Percentiles rank a stretch among this genome's conserved stretches.
phyloP scores from a whole-genome alignment of 208 protist species.

The Leishmania arabica region DNA sequence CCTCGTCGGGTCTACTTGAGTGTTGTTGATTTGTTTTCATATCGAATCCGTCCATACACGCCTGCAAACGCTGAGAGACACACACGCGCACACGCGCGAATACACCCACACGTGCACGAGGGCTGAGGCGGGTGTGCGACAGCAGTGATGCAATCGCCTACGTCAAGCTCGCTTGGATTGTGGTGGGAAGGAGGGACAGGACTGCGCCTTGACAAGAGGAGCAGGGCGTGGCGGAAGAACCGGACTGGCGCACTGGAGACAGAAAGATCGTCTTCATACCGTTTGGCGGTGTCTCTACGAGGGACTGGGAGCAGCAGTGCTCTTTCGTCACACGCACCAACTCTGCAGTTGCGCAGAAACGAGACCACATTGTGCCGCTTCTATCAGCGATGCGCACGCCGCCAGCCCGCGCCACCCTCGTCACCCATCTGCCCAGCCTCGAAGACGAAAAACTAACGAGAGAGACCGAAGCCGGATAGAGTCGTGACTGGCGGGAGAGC shows the following conservation, averaged over 20 bases:
- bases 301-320: neutral
- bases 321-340: neutral
- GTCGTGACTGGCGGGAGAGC: neutral
- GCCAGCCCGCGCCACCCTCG: neutral
- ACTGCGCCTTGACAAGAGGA: neutral
- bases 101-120: neutral
- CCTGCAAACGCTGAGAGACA: slow-evolving; percentile 7
- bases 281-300: neutral
- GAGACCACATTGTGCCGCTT: neutral
- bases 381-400: neutral
- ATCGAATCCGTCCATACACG: neutral
- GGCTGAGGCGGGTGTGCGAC: neutral
- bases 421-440: neutral
- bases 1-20: neutral
- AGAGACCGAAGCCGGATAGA: too few relatives aligned
- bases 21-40: slow-evolving; percentile 9
- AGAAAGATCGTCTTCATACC: neutral
- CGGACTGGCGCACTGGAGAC: neutral
- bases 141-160: neutral
- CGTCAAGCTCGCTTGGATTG: neutral
- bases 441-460: neutral
- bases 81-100: neutral
- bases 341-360: neutral
- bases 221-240: neutral
- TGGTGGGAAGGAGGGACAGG: neutral